Evolutionary conservation across 2,329 filamentous ascomycete genomes (phyloP).

Genomic region (Chaetomiaceae sp.): DNA sequence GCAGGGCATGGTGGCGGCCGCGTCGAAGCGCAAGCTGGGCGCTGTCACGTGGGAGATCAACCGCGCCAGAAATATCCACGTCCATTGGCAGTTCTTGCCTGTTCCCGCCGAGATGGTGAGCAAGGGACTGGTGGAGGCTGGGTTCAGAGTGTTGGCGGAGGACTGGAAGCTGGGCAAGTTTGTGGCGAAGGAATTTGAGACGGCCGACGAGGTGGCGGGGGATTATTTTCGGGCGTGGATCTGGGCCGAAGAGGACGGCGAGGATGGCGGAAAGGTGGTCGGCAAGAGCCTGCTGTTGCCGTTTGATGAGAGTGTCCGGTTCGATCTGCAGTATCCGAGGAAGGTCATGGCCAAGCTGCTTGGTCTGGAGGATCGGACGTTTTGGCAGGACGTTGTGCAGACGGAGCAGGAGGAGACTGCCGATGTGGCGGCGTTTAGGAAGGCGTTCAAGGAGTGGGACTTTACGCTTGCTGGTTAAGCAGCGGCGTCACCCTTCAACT

Average conservation of each 20-base stretch:
- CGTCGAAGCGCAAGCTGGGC: constrained; percentile 60
- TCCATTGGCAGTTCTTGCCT: constrained; percentile 91
- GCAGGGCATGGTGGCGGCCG: constrained; percentile 69
- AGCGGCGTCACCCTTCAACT: background rate
- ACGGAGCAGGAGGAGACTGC: constrained; percentile 69
- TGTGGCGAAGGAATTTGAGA: constrained; percentile 43
- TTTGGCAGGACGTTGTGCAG: constrained; percentile 84
- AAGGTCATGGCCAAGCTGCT: constrained; percentile 85
- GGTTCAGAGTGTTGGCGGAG: constrained; percentile 83
- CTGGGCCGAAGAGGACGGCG: constrained; percentile 58
- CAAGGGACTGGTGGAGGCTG: constrained; percentile 76
- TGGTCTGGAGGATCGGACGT: constrained; percentile 68
- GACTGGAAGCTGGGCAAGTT: constrained; percentile 59
- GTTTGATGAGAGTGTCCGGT: constrained; percentile 66
- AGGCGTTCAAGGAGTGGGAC: constrained; percentile 80
- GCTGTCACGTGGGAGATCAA: constrained; percentile 91
- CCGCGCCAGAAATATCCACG: constrained; percentile 73
- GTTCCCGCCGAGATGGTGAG: constrained; percentile 63
- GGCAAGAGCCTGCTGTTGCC: constrained; percentile 71
- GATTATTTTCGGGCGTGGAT: constrained; percentile 83
- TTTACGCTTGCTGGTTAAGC: constrained; percentile 52
- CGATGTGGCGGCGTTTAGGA: constrained; percentile 75
- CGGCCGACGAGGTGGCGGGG: constrained; percentile 46
- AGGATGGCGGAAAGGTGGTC: constrained; percentile 42
- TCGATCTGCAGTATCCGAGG: constrained; percentile 87